Base-by-base conservation (phyloP, 257 asterid genomes). In the Phtheirospermum japonicum region DNA sequence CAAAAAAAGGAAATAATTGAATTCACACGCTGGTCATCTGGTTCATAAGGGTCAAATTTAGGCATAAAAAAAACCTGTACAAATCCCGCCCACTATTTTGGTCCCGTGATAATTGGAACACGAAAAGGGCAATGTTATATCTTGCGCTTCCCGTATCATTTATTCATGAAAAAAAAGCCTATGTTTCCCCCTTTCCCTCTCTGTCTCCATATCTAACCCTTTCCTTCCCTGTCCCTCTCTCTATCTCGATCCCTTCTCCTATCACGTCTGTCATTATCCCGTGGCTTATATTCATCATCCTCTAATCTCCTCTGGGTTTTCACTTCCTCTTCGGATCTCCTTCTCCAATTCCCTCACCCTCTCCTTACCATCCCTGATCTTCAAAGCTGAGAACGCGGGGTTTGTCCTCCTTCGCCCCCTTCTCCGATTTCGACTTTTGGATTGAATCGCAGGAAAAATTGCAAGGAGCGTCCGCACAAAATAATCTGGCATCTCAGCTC, bases 401-500 rank as follows among this genome's bases (percentile, higher is more conserved):
- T 17, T 71, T 70, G 0, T 76, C 81, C 23, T 73, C 87, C 4
- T 65, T 79, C 0, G 66, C 45, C 4, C 60, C 75, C 58, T 74
- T 71, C 4, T 77, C 86, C 13, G 78, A 74, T 52, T 79, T 78
- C 7, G 79, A 59, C 71, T 78, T 79, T 4, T 9, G 46, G 16
- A 57, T 72, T 2, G 94, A 71, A 90, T 88, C 4, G 90, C 96
- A 53, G 84, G 98, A 45, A 88, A 88, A 8, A 91, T 88, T 3
- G 94, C 85, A 4, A 91, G 86, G 16, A 91, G 75, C 7, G 95
- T 88, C 20, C 83, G 78, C 0, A 91, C 95, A 40, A 90, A 88
- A 57, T 91, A 91, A 84, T 91, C 98, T 4, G 96, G 98, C 80
- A 85, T 74, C 56, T 88, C 95, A 0, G 95, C 95, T 14, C 88